Evolutionary conservation across 805 yeast genomes (phyloP), one percentile per base, ranked within the genome.

Genomic region (Wickerhamiella brachini): DNA sequence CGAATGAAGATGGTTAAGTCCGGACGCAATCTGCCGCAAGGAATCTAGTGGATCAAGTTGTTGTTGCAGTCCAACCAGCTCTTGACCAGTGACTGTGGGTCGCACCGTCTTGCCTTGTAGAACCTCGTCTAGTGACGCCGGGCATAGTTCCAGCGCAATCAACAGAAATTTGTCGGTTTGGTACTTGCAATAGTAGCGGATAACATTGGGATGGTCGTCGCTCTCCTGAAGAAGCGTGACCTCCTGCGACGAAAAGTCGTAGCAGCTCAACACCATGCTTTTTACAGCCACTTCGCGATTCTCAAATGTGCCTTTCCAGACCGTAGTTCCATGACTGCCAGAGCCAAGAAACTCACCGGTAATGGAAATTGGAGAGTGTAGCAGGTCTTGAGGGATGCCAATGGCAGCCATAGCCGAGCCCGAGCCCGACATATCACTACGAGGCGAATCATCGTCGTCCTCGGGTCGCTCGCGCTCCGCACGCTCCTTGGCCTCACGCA

Each of bases 301-400:
- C 62, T 90, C 96, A 68, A 89, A 93, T 4, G 78, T 76, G 0
- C 98, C 98, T 62, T 82, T 79, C 62, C 80, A 87, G 1, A 93
- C 98, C 26, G 90, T 87, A 0, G 98, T 93, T 24, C 98, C 98
- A 59, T 89, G 95, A 0, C 96, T 86, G 1, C 98, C 98, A 64
- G 86, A 87, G 0, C 98, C 98, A 48, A 93, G 68, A n/a, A 88
- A 75, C 26, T 75, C 78, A 55, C 83, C 83, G 0, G 94, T 78
- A 2, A 90, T 76, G 5, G 52, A 45, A 15, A 65, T 50, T 1
- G 64, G 63, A 9, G 52, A 18, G 42, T 20, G 47, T 38, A 13
- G 24, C 45, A 34, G 39, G 23, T 48, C 23, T 44, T 34, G 34
- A 2, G 29, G 15, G 6, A 41, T 20, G 22, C 38, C 47, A 3